These are phyloP conservation scores for Elongisporangium anandrum DNA, from an alignment of 352 stramenopile genomes.

Conservation along the genomic window DNA sequence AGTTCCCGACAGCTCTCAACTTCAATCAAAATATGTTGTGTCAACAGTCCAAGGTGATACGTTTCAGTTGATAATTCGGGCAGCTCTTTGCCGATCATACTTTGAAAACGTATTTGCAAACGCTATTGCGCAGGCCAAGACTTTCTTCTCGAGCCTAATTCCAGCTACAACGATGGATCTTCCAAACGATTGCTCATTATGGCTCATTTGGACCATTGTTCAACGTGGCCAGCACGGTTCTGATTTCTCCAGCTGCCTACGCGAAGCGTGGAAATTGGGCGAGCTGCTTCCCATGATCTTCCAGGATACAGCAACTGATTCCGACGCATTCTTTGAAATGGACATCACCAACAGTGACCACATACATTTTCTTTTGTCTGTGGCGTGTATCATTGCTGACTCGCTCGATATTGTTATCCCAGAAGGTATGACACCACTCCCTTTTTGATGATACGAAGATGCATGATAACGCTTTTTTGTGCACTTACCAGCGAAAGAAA, in stretches of 20 bases:
- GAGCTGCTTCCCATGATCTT: conserved; percentile 11
- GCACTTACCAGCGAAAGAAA: conserved; percentile 4
- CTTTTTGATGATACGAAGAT: background rate
- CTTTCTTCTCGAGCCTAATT: background rate
- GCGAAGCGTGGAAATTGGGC: conserved; percentile 17
- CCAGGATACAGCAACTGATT: background rate
- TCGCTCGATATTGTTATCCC: conserved; percentile 19
- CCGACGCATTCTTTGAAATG: conserved; percentile 11
- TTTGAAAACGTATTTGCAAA: conserved; percentile 11
- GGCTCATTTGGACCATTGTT: conserved; percentile 13
- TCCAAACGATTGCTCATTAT: background rate
- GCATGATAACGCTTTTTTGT: background rate
- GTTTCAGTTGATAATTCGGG: conserved; percentile 1
- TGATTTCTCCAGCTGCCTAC: conserved; percentile 9
- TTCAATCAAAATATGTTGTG: background rate
- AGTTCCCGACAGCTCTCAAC: background rate
- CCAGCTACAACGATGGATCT: background rate
- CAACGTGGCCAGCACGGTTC: conserved; percentile 11
- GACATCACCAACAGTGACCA: conserved; percentile 12
- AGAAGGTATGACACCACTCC: conserved; percentile 10
- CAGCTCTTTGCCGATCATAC: conserved; percentile 1
- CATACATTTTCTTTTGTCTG: conserved; percentile 18
- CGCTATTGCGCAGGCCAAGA: background rate
- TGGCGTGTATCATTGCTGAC: conserved; percentile 24
- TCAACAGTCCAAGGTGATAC: background rate